Percentiles rank a stretch among this genome's conserved stretches.
phyloP scores from a whole-genome alignment of 1,139 yeast species.

The Petasospora fabianii region DNA sequence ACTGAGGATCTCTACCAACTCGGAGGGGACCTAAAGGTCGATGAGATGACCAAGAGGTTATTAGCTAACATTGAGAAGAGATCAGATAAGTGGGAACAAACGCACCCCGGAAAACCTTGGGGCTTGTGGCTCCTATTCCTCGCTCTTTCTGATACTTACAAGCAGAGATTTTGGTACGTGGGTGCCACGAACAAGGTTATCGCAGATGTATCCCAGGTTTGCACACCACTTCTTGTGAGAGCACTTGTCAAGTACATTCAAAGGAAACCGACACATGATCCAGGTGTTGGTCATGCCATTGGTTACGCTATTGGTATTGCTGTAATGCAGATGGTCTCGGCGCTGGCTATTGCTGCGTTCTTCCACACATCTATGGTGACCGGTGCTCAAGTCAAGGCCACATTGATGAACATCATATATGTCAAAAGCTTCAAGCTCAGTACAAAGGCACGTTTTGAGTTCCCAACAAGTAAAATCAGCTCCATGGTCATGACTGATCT shows the following conservation, averaged over 20 bases:
- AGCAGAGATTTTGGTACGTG: constrained; percentile 36
- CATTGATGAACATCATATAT: constrained; percentile 40
- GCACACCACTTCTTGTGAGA: constrained; percentile 40
- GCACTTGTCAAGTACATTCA: constrained; percentile 42
- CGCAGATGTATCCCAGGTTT: constrained; percentile 42
- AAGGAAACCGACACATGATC: constrained; percentile 4
- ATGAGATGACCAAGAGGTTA: constrained; percentile 27
- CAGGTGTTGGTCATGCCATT: constrained; percentile 13
- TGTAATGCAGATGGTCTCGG: constrained; percentile 37
- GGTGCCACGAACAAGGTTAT: constrained; percentile 37
- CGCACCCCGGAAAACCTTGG: constrained; percentile 27
- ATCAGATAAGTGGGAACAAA: constrained; percentile 21
- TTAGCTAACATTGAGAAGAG: constrained; percentile 24
- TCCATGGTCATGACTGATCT: constrained; percentile 72
- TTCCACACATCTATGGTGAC: constrained; percentile 54
- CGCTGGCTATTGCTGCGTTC: constrained; percentile 46
- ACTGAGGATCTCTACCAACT: constrained; percentile 39
- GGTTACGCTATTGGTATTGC: constrained; percentile 51
- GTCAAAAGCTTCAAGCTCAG: constrained; percentile 40
- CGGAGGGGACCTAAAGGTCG: constrained; percentile 35
- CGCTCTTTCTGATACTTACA: constrained; percentile 50
- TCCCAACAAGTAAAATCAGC: constrained; percentile 50
- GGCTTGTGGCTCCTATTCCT: constrained; percentile 34
- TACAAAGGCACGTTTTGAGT: constrained; percentile 37
- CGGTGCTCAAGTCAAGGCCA: constrained; percentile 46